Conservation (phyloP, 106 monocot genomes). For the Platanthera guangdongensis region DNA sequence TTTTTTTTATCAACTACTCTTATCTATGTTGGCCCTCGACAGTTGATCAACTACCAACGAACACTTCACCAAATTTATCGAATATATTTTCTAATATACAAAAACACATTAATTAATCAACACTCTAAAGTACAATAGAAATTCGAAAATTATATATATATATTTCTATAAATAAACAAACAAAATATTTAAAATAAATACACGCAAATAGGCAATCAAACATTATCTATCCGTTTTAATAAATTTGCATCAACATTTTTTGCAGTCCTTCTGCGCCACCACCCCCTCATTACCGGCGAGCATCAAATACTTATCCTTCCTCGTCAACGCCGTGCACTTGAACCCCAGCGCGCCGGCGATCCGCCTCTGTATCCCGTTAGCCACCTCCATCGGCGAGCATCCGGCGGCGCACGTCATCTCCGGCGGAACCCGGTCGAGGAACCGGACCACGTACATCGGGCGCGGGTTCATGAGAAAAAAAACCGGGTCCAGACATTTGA, state of each 20-base stretch:
- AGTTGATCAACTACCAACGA: constrained; percentile 4
- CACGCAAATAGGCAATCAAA: not conserved
- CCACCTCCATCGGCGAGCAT: constrained; percentile 26
- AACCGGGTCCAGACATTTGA: constrained; percentile 69
- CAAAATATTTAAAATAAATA: not conserved
- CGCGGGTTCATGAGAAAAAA: constrained; percentile 64
- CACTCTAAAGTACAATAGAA: not conserved
- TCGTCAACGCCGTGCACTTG: constrained; percentile 37
- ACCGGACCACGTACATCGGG: constrained; percentile 37
- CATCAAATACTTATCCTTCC: constrained; percentile 66
- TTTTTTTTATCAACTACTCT: no score
- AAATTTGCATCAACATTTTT: not conserved
- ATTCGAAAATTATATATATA: not conserved
- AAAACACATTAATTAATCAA: not conserved
- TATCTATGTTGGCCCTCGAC: not conserved
- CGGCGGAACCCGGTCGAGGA: constrained; percentile 39
- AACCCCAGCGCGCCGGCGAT: constrained; percentile 44
- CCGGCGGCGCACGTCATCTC: constrained; percentile 25
- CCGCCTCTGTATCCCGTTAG: constrained; percentile 42
- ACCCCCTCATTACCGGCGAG: constrained; percentile 56
- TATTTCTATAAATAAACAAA: not conserved
- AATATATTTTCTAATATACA: not conserved
- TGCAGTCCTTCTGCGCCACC: constrained; percentile 4
- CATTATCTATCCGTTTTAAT: not conserved
- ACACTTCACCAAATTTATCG: not conserved